Evolutionary conservation across 73 alveolate species (phyloP).

Genomic region (Stentor roeselii): DNA sequence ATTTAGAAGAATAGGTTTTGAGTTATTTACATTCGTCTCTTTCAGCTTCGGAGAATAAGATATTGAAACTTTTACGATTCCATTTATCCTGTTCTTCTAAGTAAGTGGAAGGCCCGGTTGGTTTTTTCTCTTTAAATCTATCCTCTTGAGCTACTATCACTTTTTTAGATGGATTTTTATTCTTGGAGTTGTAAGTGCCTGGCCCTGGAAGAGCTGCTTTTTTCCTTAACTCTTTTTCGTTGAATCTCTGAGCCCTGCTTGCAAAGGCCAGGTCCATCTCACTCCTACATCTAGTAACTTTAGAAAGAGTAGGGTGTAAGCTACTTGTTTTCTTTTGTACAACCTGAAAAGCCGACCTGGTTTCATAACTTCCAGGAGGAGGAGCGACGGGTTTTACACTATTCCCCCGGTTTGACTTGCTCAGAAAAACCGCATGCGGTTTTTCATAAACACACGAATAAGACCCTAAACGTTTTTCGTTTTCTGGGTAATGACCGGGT

Average conservation of each 20-base stretch:
- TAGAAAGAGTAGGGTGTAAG: constrained; percentile 42
- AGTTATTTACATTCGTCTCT: no score
- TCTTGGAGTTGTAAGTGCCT: constrained; percentile 35
- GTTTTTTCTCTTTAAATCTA: constrained; percentile 35
- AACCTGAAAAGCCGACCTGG: constrained; percentile 34
- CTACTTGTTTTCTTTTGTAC: constrained; percentile 43
- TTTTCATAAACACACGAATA: neutral
- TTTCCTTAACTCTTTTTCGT: constrained; percentile 14
- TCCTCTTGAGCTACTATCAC: constrained; percentile 18
- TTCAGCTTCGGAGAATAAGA: constrained; percentile 45
- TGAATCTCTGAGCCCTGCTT: constrained; percentile 44
- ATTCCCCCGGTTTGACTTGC: neutral
- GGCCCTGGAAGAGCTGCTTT: constrained; percentile 38
- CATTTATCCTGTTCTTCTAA: constrained; percentile 31
- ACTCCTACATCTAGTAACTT: neutral
- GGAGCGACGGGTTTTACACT: constrained; percentile 36
- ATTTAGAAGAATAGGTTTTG: no score
- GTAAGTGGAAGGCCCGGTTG: constrained; percentile 46
- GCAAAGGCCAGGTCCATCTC: constrained; percentile 28
- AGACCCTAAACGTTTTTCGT: neutral
- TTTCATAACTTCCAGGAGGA: constrained; percentile 68
- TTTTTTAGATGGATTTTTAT: constrained; percentile 14
- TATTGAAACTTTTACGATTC: constrained; percentile 39
- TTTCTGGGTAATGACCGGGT: constrained; percentile 35
- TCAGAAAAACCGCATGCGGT: constrained; percentile 2